Conservation (phyloP, 2,329 filamentous ascomycete species). For the Cucurbitaria berberidis region DNA sequence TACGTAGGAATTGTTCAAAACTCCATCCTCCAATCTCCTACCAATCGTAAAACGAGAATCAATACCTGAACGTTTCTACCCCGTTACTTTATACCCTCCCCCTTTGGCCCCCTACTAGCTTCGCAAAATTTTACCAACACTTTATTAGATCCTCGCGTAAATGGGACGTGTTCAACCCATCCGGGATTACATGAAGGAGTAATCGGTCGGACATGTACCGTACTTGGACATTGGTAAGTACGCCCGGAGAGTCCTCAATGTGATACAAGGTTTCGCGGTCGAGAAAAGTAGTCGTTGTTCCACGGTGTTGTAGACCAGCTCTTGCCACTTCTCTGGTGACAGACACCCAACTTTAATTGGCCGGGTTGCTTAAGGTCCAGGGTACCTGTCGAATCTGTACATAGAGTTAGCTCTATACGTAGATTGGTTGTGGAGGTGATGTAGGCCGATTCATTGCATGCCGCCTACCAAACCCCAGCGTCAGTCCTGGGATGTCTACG, state of each 20-base stretch:
- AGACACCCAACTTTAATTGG: too few species aligned
- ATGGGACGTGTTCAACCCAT: neutral
- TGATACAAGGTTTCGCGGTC: neutral
- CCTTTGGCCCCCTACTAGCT: neutral
- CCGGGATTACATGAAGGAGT: neutral
- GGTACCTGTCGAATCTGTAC: constrained; percentile 42
- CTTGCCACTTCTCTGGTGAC: too few species aligned
- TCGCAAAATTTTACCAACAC: neutral
- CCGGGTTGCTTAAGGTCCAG: constrained; percentile 32
- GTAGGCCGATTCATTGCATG: neutral
- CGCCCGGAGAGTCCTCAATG: neutral
- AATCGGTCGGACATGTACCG: neutral
- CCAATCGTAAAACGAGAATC: neutral
- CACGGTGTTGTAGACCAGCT: too few species aligned
- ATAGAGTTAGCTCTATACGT: too few species aligned
- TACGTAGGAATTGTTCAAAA: neutral
- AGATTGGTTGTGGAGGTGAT: neutral
- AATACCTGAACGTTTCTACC: neutral
- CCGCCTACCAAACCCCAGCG: neutral
- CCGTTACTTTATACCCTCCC: neutral
- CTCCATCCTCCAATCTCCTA: neutral
- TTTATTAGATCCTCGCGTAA: neutral
- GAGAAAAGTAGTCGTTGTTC: too few species aligned
- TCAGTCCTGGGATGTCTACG: neutral
- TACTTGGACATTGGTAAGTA: neutral